Percentiles rank a stretch among this genome's conserved stretches.
Evolutionary conservation across 2,329 filamentous ascomycete species (phyloP).

Genomic region (Epichloe elymi): DNA sequence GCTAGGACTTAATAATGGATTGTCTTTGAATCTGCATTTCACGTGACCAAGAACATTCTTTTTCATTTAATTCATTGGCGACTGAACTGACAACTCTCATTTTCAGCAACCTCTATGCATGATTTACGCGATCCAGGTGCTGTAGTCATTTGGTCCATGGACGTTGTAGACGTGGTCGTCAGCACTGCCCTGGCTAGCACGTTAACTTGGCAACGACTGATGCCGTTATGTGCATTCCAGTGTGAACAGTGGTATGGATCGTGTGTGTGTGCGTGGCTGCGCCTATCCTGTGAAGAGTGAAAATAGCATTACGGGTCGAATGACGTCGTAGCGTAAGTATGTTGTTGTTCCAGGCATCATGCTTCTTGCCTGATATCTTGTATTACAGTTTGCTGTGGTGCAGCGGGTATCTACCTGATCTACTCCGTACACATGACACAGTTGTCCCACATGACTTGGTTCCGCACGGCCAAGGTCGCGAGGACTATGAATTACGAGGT

Average conservation of each 20-base stretch:
- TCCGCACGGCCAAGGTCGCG: not conserved
- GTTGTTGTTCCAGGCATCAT: not conserved
- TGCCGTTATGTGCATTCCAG: not conserved
- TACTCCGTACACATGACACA: not conserved
- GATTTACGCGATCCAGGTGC: not conserved
- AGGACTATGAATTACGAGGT: not conserved
- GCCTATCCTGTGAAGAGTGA: not conserved
- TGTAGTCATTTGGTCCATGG: too few relatives aligned
- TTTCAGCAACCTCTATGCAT: not conserved
- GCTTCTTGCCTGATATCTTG: not conserved
- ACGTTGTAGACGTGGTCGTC: too few relatives aligned
- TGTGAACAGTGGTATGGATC: not conserved
- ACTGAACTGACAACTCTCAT: not conserved
- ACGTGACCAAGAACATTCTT: not conserved
- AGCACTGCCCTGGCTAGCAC: not conserved
- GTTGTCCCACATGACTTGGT: not conserved
- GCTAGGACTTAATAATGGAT: slow-evolving; percentile 33
- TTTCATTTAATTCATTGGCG: not conserved
- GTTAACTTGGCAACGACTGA: not conserved
- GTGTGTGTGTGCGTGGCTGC: not conserved
- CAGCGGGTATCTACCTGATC: not conserved
- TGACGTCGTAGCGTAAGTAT: not conserved
- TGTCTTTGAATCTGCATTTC: slow-evolving; percentile 19
- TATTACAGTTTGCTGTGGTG: not conserved
- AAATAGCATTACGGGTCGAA: not conserved